Evolutionary conservation across 1,284 basidiomycete species (phyloP).

Genomic region (Malassezia equina): DNA sequence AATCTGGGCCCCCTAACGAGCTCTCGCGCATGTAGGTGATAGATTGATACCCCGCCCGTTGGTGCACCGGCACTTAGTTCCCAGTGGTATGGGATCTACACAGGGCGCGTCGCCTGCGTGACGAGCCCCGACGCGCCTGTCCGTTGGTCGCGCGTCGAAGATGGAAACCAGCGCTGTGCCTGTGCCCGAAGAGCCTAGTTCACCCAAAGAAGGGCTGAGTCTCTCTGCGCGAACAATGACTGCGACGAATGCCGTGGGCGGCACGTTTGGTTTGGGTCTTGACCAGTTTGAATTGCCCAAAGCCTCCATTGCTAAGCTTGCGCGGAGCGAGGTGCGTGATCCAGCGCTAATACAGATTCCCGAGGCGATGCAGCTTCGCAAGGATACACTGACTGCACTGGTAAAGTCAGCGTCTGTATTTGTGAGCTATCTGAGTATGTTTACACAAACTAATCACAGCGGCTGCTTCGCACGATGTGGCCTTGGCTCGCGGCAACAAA

Average conservation of each 20-base stretch:
- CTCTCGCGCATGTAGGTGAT: neutral
- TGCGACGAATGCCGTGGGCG: slow-evolving; percentile 15
- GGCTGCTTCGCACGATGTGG: slow-evolving; percentile 19
- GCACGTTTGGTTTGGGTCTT: slow-evolving; percentile 19
- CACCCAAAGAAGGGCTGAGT: neutral
- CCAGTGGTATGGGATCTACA: slow-evolving; percentile 3
- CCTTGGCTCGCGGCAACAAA: slow-evolving; percentile 19
- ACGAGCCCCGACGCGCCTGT: neutral
- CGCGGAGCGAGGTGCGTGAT: slow-evolving; percentile 10
- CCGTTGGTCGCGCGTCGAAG: neutral
- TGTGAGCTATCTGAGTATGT: slow-evolving; percentile 21
- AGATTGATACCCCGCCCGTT: neutral
- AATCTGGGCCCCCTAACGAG: slow-evolving; percentile 37
- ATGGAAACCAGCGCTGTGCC: neutral
- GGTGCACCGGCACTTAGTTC: neutral
- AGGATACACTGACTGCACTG: slow-evolving; percentile 16
- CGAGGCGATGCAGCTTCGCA: slow-evolving; percentile 19
- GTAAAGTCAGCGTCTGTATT: slow-evolving; percentile 21
- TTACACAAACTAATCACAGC: neutral
- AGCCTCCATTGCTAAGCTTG: slow-evolving; percentile 18
- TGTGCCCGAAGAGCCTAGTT: neutral
- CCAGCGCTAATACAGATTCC: slow-evolving; percentile 6
- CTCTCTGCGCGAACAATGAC: slow-evolving; percentile 9
- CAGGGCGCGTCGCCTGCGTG: neutral
- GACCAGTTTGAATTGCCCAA: slow-evolving; percentile 20